These are phyloP conservation scores for Tylopilus rubrobrunneus DNA, from an alignment of 768 basidiomycete genomes.

Conservation along the genomic window DNA sequence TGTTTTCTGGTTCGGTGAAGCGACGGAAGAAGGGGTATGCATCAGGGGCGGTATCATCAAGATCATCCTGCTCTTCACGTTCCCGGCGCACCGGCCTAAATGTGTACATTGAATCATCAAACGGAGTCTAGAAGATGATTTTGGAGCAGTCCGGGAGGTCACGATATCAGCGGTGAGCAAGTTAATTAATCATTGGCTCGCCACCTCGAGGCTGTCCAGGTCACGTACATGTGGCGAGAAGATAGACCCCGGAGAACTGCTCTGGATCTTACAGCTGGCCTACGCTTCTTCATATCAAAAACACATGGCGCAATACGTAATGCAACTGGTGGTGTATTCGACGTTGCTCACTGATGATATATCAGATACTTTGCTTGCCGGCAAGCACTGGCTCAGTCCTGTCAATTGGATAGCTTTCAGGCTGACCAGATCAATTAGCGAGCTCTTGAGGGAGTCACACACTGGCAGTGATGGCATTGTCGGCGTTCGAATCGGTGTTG, in stretches of 20 bases:
- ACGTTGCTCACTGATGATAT: constrained; percentile 10
- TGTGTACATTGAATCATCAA: constrained; percentile 52
- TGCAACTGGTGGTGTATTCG: constrained; percentile 2
- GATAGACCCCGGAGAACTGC: constrained; percentile 34
- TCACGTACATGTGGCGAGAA: constrained; percentile 44
- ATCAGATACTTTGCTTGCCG: constrained; percentile 72
- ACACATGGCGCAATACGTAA: constrained; percentile 70
- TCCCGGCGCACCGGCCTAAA: constrained; percentile 39
- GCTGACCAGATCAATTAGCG: constrained; percentile 45
- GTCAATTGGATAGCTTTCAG: constrained; percentile 33
- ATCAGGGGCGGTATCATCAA: constrained; percentile 65
- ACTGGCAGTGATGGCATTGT: no score
- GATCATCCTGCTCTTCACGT: constrained; percentile 53
- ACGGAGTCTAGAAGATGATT: constrained; percentile 66
- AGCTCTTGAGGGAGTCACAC: no score
- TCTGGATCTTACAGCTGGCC: constrained; percentile 39
- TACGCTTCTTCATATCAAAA: constrained; percentile 48
- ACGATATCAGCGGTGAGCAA: constrained; percentile 60
- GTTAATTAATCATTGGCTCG: constrained; percentile 6
- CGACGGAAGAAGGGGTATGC: constrained; percentile 59
- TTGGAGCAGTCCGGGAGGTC: constrained; percentile 82
- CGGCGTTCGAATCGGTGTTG: constrained; percentile 82
- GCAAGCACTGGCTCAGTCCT: constrained; percentile 48
- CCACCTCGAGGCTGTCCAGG: constrained; percentile 32
- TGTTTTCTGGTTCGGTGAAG: constrained; percentile 47